Evolutionary conservation across 1,139 yeast species (phyloP).

Genomic region (Sugiyamaella neomexicana): DNA sequence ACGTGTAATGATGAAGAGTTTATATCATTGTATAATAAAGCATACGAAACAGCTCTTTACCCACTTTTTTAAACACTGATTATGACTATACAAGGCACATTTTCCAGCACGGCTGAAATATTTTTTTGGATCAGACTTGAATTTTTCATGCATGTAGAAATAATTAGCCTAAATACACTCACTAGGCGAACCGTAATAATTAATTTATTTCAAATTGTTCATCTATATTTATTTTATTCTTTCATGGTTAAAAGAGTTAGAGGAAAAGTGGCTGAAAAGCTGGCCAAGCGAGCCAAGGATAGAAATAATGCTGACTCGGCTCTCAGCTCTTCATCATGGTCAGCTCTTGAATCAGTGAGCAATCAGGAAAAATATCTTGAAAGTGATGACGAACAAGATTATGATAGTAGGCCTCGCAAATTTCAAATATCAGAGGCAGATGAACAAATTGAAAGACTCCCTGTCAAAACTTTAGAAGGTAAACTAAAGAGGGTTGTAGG

Average conservation of each 20-base stretch:
- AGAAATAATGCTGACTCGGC: constrained; percentile 27
- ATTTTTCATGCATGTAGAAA: constrained; percentile 13
- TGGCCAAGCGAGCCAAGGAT: constrained; percentile 31
- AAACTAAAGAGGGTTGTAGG: constrained; percentile 59
- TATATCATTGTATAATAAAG: not conserved
- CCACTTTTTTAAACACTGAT: not conserved
- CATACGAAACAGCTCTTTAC: not conserved
- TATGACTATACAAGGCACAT: not conserved
- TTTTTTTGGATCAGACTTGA: constrained; percentile 10
- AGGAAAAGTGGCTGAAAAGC: constrained; percentile 30
- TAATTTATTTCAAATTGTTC: not conserved
- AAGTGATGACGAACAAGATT: constrained; percentile 37
- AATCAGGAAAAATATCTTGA: constrained; percentile 35
- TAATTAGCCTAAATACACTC: not conserved
- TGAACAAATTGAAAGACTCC: constrained; percentile 67
- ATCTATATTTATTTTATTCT: constrained; percentile 1
- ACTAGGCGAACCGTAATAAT: not conserved
- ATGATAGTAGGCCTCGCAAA: constrained; percentile 38
- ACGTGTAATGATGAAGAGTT: too few relatives aligned
- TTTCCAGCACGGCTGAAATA: constrained; percentile 15
- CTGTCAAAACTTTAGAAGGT: constrained; percentile 75
- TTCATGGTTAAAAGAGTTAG: constrained; percentile 35
- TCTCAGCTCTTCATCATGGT: constrained; percentile 29
- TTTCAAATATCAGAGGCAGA: constrained; percentile 41
- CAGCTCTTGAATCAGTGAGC: constrained; percentile 29